Conservation (phyloP, 139 green algal genomes). For the Tetraselmis striata region DNA sequence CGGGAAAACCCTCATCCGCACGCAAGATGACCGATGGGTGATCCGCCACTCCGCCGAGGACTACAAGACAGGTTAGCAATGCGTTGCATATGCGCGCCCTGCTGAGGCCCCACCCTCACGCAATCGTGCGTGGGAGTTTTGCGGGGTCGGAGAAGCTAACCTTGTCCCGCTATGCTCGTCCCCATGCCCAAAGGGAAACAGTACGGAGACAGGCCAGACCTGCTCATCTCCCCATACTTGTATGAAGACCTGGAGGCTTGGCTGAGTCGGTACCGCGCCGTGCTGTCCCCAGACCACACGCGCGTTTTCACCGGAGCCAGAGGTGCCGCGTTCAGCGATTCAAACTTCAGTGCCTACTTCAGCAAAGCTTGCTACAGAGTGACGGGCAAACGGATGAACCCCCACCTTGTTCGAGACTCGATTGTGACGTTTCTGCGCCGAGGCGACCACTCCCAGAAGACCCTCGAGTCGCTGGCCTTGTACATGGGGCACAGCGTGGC, state of each 20-base stretch:
- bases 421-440: neutral
- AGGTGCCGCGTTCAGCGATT: neutral
- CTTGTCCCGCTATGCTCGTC: too few species aligned
- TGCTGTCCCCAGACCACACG: slow-evolving; percentile 33
- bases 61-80: too few species aligned
- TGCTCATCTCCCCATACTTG: slow-evolving; percentile 42
- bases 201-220: slow-evolving; percentile 55
- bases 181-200: slow-evolving; percentile 56
- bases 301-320: slow-evolving; percentile 37
- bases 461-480: neutral
- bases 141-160: slow-evolving; percentile 29
- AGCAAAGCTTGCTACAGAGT: slow-evolving; percentile 10
- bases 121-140: neutral
- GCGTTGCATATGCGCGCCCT: neutral
- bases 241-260: slow-evolving; percentile 59
- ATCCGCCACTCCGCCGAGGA: slow-evolving; percentile 32
- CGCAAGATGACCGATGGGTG: slow-evolving; percentile 36
- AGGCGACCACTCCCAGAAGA: neutral
- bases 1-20: slow-evolving; percentile 51
- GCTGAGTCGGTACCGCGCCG: slow-evolving; percentile 35
- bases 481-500: too few species aligned
- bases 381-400: slow-evolving; percentile 48
- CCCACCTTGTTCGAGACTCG: slow-evolving; percentile 47
- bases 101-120: neutral
- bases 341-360: neutral